Percentiles rank a stretch among this genome's conserved stretches.
Conservation (phyloP, 2,329 filamentous ascomycete species). For the Coniochaeta sp. region DNA sequence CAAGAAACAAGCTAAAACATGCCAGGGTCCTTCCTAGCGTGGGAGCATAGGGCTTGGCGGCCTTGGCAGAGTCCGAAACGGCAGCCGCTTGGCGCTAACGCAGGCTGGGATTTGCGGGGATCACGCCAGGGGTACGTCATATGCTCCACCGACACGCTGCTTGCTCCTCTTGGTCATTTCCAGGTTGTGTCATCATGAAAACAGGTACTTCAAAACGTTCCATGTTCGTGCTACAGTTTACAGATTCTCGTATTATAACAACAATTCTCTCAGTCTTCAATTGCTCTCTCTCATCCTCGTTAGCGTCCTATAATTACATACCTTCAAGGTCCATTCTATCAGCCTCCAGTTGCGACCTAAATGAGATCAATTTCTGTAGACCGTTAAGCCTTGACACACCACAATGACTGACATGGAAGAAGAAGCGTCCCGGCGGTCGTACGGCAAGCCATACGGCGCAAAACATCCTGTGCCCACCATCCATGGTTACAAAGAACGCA, state of each 20-base stretch:
- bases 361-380: not conserved
- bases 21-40: not conserved
- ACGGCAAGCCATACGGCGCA: conserved; percentile 33
- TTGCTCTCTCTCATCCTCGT: too few species aligned
- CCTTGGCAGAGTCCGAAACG: not conserved
- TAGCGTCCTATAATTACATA: too few species aligned
- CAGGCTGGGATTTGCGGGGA: not conserved
- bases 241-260: too few species aligned
- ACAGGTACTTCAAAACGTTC: not conserved
- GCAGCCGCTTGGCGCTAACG: not conserved
- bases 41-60: not conserved
- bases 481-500: conserved; percentile 39
- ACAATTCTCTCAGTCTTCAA: too few species aligned
- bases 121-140: conserved; percentile 1
- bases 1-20: not conserved
- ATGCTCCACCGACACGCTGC: not conserved
- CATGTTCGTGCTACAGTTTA: too few species aligned
- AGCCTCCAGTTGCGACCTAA: too few species aligned
- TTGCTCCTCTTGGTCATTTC: too few species aligned
- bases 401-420: conserved; percentile 30
- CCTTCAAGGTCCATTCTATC: too few species aligned
- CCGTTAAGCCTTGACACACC: not conserved
- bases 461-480: conserved; percentile 40
- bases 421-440: conserved; percentile 20
- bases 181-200: not conserved